Evolutionary conservation across 2,329 filamentous ascomycete species (phyloP), one percentile per base, ranked within the genome.

Genomic region (Aspergillus aculeatus): DNA sequence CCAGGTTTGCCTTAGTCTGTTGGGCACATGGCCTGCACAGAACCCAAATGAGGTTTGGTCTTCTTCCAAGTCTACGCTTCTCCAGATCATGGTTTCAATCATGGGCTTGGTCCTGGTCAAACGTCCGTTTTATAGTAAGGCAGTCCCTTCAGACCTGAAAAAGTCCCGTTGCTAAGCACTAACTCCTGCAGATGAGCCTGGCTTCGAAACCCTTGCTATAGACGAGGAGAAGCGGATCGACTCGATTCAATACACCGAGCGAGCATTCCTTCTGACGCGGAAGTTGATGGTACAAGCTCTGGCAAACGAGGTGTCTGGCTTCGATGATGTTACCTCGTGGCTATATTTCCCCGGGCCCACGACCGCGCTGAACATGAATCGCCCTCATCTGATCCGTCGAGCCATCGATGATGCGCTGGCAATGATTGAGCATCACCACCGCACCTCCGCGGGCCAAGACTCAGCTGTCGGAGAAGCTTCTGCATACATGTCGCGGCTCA

Each of bases 11-110:
- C 72, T 87, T 16, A 83, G 80, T 62, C 69, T 87, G 23, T 72
- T 87, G 4, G 84, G 84, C 12, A 87, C 85, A 2, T 87, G 85
- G 85, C 80, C 83, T 56, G 78, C 81, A 0, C 77, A 82, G 57
- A 74, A 81, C 62, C 73, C 79, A 3, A 78, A 79, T 41, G 84
- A 86, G 68, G 77, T 71, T 38, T 87, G 85, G 85, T 81, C 74
- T 24, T 72, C 82, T 1, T 71, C 73, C 0, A 80, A 80, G 56
- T 84, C 82, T 59, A 86, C 83, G 0, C 63, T 87, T 1, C 69
- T 88, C 21, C 85, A 88, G 62, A 76, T 85, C 1, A 69, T 85
- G 3, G 82, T 86, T n/a, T 83, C 80, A 16, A 75, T 86, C 41
- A 78, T 84, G 75, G 83, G 83, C 0, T 72, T 86, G 5, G 83